A percentile compares a stretch with the other conserved stretches of the same genome.
Conservation (phyloP, 2,329 filamentous ascomycete genomes). For the Venturia aucupariae region DNA sequence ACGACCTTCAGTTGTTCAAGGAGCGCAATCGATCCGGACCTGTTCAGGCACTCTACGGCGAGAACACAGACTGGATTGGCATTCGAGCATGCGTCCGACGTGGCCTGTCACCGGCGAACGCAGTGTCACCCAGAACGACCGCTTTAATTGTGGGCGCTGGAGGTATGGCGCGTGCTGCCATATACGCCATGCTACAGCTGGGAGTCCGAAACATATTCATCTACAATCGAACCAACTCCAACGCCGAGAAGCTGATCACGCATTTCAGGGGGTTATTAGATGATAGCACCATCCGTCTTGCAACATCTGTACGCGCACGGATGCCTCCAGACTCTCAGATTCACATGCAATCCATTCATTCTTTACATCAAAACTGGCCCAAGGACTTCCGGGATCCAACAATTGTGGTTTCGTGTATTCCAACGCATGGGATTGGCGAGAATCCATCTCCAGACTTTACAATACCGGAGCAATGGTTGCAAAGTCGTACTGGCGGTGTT, state of each 20-base stretch:
- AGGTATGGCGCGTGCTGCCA: constrained; percentile 69
- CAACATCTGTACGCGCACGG: background rate
- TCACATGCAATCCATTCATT: constrained; percentile 49
- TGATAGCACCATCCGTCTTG: background rate
- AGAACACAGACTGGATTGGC: constrained; percentile 77
- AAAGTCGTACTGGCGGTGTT: constrained; percentile 64
- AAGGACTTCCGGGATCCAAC: constrained; percentile 54
- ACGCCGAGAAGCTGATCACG: constrained; percentile 55
- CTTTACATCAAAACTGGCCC: constrained; percentile 56
- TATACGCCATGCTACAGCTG: constrained; percentile 69
- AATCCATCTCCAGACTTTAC: constrained; percentile 60
- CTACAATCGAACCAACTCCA: constrained; percentile 60
- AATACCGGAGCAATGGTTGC: constrained; percentile 45
- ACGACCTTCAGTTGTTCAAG: constrained; percentile 42
- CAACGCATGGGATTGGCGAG: constrained; percentile 57
- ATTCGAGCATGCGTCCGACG: constrained; percentile 64
- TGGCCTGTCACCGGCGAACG: constrained; percentile 61
- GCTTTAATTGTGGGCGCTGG: constrained; percentile 50
- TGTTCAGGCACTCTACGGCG: constrained; percentile 61
- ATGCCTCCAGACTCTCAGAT: constrained; percentile 18
- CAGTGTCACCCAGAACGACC: constrained; percentile 43
- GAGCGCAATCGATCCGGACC: constrained; percentile 56
- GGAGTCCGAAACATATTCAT: constrained; percentile 69
- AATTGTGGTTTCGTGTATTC: constrained; percentile 68
- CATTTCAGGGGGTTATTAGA: constrained; percentile 56